phyloP scores from a whole-genome alignment of 495 filamentous ascomycete genomes.

The Tuber microsphaerosporum region DNA sequence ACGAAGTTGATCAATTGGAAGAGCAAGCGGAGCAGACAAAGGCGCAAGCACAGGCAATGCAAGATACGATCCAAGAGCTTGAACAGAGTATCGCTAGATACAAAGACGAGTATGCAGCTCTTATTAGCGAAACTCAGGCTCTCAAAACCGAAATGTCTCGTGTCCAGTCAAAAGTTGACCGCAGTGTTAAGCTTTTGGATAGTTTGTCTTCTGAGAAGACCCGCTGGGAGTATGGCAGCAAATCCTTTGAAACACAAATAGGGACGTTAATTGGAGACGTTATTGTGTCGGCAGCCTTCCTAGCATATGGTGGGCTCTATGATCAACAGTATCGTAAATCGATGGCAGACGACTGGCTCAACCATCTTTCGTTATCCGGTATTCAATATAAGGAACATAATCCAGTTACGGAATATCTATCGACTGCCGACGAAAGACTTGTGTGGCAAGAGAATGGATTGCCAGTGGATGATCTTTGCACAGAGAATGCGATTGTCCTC shows the following conservation, averaged over 20 bases:
- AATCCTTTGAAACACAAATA: constrained; percentile 95
- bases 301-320: constrained; percentile 96
- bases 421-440: constrained; percentile 88
- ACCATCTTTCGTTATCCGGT: constrained; percentile 81
- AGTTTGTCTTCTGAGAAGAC: constrained; percentile 86
- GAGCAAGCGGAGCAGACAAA: constrained; percentile 86
- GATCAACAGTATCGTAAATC: constrained; percentile 95
- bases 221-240: constrained; percentile 94
- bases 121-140: constrained; percentile 93
- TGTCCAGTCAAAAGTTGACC: constrained; percentile 95
- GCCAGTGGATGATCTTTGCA: constrained; percentile 97
- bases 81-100: constrained; percentile 92
- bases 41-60: constrained; percentile 84
- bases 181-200: constrained; percentile 87
- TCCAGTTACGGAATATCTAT: constrained; percentile 91
- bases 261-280: constrained; percentile 93
- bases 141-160: constrained; percentile 95
- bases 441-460: constrained; percentile 91
- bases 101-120: constrained; percentile 89
- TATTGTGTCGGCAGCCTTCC: constrained; percentile 85
- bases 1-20: constrained; percentile 81
- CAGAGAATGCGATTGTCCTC: constrained; percentile 94
- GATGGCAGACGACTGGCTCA: constrained; percentile 95
- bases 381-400: constrained; percentile 90
- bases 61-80: constrained; percentile 72